These are phyloP conservation scores for Dictyostelium capitatum DNA, from an alignment of 78 protist genomes.

Conservation along the genomic window DNA sequence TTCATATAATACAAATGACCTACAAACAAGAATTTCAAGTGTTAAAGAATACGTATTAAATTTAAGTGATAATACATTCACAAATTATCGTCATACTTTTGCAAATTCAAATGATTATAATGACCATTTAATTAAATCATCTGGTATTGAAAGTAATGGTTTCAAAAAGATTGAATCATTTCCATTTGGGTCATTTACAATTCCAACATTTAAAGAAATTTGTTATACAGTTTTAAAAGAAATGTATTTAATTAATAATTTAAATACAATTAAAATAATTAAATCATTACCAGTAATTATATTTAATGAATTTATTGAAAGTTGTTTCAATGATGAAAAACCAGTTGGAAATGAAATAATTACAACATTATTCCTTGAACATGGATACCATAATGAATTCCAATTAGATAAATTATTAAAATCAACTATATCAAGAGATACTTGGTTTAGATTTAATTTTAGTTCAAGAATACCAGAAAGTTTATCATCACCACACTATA, in stretches of 20 bases:
- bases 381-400: background rate
- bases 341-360: slow-evolving; percentile 49
- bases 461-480: background rate
- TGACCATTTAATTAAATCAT: too few species aligned
- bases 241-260: slow-evolving; percentile 8
- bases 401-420: background rate
- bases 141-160: too few species aligned
- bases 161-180: background rate
- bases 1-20: too few species aligned
- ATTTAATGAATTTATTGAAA: background rate
- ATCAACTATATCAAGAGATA: background rate
- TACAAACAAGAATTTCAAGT: too few species aligned
- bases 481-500: background rate
- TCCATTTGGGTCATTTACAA: background rate
- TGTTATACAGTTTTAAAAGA: slow-evolving; percentile 35
- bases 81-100: too few species aligned
- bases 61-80: too few species aligned
- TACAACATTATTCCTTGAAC: background rate
- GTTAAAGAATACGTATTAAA: too few species aligned
- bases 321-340: slow-evolving; percentile 2
- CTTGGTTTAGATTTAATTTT: slow-evolving; percentile 4
- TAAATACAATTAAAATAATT: background rate
- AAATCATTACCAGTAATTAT: background rate
- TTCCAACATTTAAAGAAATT: slow-evolving; percentile 28
- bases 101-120: too few species aligned